Evolutionary conservation across 768 basidiomycete species (phyloP).

Genomic region (Tulasnella sp.): DNA sequence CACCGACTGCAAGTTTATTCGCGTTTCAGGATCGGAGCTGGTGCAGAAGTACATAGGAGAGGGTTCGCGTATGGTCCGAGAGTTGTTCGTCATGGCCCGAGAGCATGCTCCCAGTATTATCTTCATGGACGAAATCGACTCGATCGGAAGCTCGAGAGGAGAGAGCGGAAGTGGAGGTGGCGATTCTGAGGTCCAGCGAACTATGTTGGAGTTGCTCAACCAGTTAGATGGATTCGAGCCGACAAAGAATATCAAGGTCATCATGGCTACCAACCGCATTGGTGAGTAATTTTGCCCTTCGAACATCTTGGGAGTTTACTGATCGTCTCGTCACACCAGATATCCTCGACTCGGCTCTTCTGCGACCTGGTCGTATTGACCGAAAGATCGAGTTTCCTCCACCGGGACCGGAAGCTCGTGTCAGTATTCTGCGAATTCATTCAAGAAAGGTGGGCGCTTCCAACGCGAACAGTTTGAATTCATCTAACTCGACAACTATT

Average conservation of each 20-base stretch:
- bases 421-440: conserved; percentile 94
- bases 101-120: conserved; percentile 98
- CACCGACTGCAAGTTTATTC: conserved; percentile 95
- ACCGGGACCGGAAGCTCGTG: conserved; percentile 90
- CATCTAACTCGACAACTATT: neutral
- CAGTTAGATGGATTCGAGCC: conserved; percentile 83
- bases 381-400: conserved; percentile 98
- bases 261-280: conserved; percentile 98
- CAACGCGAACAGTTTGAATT: neutral
- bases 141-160: conserved; percentile 86
- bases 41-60: conserved; percentile 99
- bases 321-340: conserved; percentile 35
- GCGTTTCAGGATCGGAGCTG: conserved; percentile 85
- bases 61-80: conserved; percentile 91
- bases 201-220: conserved; percentile 82
- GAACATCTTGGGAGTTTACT: neutral
- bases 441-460: conserved; percentile 65
- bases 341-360: conserved; percentile 85
- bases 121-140: conserved; percentile 99
- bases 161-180: conserved; percentile 60
- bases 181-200: conserved; percentile 82
- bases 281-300: conserved; percentile 28
- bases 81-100: conserved; percentile 95
- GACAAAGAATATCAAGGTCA: conserved; percentile 74
- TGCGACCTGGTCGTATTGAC: conserved; percentile 92